Base-by-base conservation (phyloP, 805 yeast genomes). In the Blastobotrys chiropterorum region DNA sequence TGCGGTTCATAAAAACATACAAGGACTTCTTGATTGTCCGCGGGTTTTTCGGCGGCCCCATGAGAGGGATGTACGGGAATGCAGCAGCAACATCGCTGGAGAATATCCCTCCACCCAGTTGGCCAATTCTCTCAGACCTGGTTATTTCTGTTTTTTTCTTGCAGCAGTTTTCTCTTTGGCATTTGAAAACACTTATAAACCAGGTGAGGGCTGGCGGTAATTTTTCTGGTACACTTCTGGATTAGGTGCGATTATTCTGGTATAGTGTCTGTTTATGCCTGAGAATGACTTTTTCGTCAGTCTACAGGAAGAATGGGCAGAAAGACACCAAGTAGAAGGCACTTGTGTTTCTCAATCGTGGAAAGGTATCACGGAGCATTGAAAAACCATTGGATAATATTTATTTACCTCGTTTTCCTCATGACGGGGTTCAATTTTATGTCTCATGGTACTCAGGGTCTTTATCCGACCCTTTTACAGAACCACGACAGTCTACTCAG, bases 101-200 rank as follows among this genome's bases (percentile, higher is more conserved):
- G 59, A 83, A 82, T 59, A 73, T 79, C 48, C 88, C 87, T 1
- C 63, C 64, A 1, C 69, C 66, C 26, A 78, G 86, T 15, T 74
- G 83, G 57, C 83, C 85, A 42, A 66, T 81, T 41, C 62, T 84
- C 21, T 78, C 83, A 13, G 89, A 88, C 47, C 65, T 85, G 41
- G 79, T 88, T 64, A 92, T 86, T 67, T 85, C 85, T 62, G 95
- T 95, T 82, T 80, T 60, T 72, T 83, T 47, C 69, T 83, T 20
- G 86, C 82, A 1, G 82, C 79, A 38, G 69, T 81, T n/a, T 83
- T 83, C 68, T 77, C 71, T 62, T 72, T 87, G 56, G 88, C 86
- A 11, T 72, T 82, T 53, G 61, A 57, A 6, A 70, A 72, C 51
- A 75, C 76, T 50, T 26, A 26, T 26, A 56, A 64, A 2, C 77